Conservation (phyloP, 2,329 filamentous ascomycete genomes). For the Sordariomycetes sp. region DNA sequence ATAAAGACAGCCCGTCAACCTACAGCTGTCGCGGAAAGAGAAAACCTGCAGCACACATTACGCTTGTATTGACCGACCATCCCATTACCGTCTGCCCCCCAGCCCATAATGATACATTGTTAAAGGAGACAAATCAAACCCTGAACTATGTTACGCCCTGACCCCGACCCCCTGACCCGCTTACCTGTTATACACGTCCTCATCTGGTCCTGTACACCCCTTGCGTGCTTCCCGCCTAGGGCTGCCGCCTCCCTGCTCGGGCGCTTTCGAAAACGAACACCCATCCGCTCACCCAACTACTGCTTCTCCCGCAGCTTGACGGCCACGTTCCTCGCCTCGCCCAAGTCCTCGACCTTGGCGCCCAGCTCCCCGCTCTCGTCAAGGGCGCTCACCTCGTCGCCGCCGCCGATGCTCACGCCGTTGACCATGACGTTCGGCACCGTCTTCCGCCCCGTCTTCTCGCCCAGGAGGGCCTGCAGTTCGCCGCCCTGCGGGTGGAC, state of each 20-base stretch:
- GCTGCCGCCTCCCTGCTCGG: not conserved
- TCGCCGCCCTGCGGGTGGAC: constrained; percentile 61
- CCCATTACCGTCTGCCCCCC: too few species aligned
- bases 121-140: too few species aligned
- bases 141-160: too few species aligned
- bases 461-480: constrained; percentile 61
- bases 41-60: too few species aligned
- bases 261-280: not conserved
- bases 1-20: too few species aligned
- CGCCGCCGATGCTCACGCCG: constrained; percentile 79
- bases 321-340: constrained; percentile 29
- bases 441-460: constrained; percentile 69
- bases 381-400: constrained; percentile 72
- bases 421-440: constrained; percentile 90
- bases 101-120: too few species aligned
- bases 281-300: not conserved
- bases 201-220: not conserved
- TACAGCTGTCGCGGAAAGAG: too few species aligned
- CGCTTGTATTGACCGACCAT: too few species aligned
- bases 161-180: too few species aligned
- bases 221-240: not conserved
- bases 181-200: not conserved
- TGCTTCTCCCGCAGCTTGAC: not conserved
- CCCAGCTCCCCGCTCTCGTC: constrained; percentile 56
- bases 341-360: constrained; percentile 62